Conservation (phyloP, 495 filamentous ascomycete genomes). For the Aspergillus baeticus region DNA sequence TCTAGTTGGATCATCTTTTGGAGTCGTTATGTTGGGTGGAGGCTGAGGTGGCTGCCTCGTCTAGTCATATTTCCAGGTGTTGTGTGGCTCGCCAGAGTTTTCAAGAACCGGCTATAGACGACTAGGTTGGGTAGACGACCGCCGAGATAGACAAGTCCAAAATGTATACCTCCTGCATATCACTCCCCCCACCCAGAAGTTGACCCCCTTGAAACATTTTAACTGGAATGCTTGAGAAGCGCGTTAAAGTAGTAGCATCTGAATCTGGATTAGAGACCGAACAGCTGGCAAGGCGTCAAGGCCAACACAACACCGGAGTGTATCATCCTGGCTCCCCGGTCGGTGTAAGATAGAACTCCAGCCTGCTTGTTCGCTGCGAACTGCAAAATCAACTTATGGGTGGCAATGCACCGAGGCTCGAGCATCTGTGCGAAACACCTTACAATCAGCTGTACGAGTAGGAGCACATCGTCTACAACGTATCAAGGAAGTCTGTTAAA, state of each 20-base stretch:
- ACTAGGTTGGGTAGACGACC: not conserved
- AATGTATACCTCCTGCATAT: slow-evolving; percentile 14
- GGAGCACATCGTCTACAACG: not conserved
- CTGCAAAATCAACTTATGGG: not conserved
- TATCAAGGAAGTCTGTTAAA: slow-evolving; percentile 16
- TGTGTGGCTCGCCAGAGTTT: too few species aligned
- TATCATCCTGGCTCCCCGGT: not conserved
- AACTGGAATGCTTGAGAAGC: slow-evolving; percentile 1
- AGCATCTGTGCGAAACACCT: not conserved
- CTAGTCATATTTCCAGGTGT: too few species aligned
- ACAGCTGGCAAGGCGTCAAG: not conserved
- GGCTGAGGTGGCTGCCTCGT: too few species aligned
- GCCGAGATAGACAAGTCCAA: slow-evolving; percentile 10
- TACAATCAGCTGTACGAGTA: not conserved
- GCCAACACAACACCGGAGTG: slow-evolving; percentile 1
- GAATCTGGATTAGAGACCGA: not conserved
- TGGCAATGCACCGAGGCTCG: slow-evolving; percentile 3
- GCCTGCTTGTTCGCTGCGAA: not conserved
- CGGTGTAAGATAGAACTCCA: slow-evolving; percentile 1
- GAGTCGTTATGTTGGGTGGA: too few species aligned
- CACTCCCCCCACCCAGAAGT: not conserved
- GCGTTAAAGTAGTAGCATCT: not conserved
- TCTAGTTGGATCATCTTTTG: too few species aligned
- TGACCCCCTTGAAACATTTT: slow-evolving; percentile 10
- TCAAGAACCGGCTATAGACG: not conserved